Evolutionary conservation across 192 early-diverging fungal species (phyloP).

Genomic region (Podila clonocystis): DNA sequence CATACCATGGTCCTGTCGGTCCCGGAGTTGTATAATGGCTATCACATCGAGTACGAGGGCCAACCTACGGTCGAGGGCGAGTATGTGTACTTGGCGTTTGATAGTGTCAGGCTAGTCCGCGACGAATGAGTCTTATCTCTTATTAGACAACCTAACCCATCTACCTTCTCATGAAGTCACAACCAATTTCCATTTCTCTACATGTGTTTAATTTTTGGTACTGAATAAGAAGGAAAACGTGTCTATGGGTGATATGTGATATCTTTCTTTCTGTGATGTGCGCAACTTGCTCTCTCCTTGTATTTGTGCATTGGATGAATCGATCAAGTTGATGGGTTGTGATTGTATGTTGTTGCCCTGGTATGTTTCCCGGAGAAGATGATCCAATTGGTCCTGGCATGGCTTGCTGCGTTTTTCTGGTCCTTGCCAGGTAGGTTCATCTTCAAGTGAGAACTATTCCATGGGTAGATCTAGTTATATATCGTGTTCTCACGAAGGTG

Average conservation of each 20-base stretch:
- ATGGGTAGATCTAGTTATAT: constrained; percentile 30
- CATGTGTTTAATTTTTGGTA: too few species aligned
- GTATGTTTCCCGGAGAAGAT: too few species aligned
- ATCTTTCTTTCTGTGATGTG: too few species aligned
- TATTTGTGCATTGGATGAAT: too few species aligned
- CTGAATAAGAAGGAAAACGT: too few species aligned
- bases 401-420: neutral
- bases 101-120: constrained; percentile 13
- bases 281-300: too few species aligned
- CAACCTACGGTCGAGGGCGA: constrained; percentile 44
- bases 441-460: neutral
- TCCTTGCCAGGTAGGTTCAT: too few species aligned
- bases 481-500: constrained; percentile 50
- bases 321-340: too few species aligned
- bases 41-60: constrained; percentile 22
- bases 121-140: neutral
- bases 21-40: constrained; percentile 55
- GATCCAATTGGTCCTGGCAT: neutral
- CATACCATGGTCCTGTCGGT: constrained; percentile 75
- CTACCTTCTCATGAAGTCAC: neutral
- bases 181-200: too few species aligned
- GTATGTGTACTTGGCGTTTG: constrained; percentile 53
- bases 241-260: too few species aligned
- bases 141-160: neutral
- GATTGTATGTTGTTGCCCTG: too few species aligned